These are phyloP conservation scores for Paraphoma sp. DNA, from an alignment of 2,329 filamentous ascomycete genomes.

Conservation along the genomic window DNA sequence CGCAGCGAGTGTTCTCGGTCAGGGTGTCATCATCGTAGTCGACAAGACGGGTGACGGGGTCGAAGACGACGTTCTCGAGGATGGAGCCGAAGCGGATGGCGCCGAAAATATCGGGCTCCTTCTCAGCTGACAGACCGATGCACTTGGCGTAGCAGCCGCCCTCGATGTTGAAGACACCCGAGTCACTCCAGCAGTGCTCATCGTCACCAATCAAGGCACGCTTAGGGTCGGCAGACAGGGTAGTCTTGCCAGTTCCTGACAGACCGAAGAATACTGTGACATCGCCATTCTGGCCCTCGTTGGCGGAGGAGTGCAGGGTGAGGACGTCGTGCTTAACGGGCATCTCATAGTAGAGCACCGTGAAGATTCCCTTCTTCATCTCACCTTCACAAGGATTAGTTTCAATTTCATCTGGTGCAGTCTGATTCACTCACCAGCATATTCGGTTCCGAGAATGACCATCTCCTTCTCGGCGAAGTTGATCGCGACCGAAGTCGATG, in stretches of 20 bases:
- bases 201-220: constrained; percentile 96
- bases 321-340: constrained; percentile 99
- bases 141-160: constrained; percentile 99
- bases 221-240: constrained; percentile 94
- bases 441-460: constrained; percentile 99
- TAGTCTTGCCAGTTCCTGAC: constrained; percentile 98
- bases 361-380: constrained; percentile 99
- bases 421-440: constrained; percentile 67
- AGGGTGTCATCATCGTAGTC: constrained; percentile 95
- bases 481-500: constrained; percentile 94
- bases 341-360: constrained; percentile 99
- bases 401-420: too few species aligned
- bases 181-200: constrained; percentile 99
- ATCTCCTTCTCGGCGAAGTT: constrained; percentile 99
- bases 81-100: constrained; percentile 97
- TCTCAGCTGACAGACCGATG: constrained; percentile 95
- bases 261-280: constrained; percentile 99
- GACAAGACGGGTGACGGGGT: constrained; percentile 84
- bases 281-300: constrained; percentile 92
- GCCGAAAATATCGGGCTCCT: constrained; percentile 97
- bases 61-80: constrained; percentile 98
- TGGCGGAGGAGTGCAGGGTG: constrained; percentile 97
- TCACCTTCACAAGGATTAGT: constrained; percentile 50
- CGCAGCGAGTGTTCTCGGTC: constrained; percentile 97
- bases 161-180: constrained; percentile 98